Evolutionary conservation across 805 yeast genomes (phyloP).

Genomic region (Starmerella apis): DNA sequence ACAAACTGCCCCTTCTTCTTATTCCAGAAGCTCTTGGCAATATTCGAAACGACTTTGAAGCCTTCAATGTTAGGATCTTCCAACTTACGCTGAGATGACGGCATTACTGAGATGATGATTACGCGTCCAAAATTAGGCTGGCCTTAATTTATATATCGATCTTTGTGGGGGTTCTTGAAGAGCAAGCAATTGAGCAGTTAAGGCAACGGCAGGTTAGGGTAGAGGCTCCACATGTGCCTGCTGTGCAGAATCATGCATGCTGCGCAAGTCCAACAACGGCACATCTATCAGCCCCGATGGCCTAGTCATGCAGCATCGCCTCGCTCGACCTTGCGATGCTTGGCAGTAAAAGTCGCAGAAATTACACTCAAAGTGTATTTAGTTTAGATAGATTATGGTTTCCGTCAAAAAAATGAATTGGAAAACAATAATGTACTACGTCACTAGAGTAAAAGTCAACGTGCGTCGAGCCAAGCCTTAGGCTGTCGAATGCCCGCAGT

Average conservation of each 20-base stretch:
- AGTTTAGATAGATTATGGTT: no score
- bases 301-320: no score
- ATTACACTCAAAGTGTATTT: no score
- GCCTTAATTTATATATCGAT: neutral
- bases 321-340: no score
- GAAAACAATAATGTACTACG: neutral
- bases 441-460: neutral
- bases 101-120: neutral
- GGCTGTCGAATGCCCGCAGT: neutral
- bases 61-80: constrained; percentile 29
- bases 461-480: constrained; percentile 1
- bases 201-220: neutral
- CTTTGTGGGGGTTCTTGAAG: neutral
- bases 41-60: constrained; percentile 23
- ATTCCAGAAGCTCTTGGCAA: constrained; percentile 27
- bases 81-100: constrained; percentile 13
- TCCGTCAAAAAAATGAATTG: no score
- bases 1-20: constrained; percentile 22
- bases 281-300: neutral
- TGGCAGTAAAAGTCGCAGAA: no score
- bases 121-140: neutral
- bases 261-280: neutral
- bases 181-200: constrained; percentile 1
- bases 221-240: neutral
- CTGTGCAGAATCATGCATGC: constrained; percentile 6